Evolutionary conservation across 2,329 filamentous ascomycete species (phyloP), one percentile per base, ranked within the genome.

Genomic region (Fusarium graminum): DNA sequence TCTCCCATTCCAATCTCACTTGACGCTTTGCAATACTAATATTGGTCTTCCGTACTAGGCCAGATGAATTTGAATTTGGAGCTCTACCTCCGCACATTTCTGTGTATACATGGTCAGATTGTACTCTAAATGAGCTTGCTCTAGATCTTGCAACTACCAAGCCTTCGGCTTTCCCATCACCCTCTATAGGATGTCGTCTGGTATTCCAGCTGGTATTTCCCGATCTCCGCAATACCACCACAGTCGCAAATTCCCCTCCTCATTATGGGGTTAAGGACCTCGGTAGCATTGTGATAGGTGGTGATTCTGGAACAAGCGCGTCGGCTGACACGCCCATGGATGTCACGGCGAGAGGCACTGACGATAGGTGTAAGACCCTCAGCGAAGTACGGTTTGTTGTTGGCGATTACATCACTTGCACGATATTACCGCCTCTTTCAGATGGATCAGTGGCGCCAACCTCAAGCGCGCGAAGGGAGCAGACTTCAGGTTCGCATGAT

Each of bases 151-250:
- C 87, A 45, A 86, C 87, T 49, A 85, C 90, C 2, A 82, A 77
- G 46, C 90, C 92, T 0, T 80, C 82, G 3, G 80, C 93, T 19
- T 85, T 97, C 4, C 92, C 93, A 1, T 82, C 85, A 36, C 92
- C 92, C 1, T 86, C 90, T 8, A 85, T 93, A 39, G 94, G 94
- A 62, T 94, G 93, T 10, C 88, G 94, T 52, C 84, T 97, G n/a
- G 89, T 88, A 62, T 98, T 95, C 80, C 90, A 94, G 45, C 86
- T 97, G 17, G 88, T 97, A 52, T 97, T 91, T 75, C 91, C 92
- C 3, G 93, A 97, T 77, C 87, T 91, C 25, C 79, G 78, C 16
- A 74, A 74, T 55, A 65, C 75, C 54, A 66, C 74, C 47, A 61
- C 63, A 29, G 59, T 62, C 63, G 66, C 45, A 40, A 74, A 70